These are phyloP conservation scores for Helminthosporium solani DNA, from an alignment of 2,329 filamentous ascomycete species.

Conservation along the genomic window DNA sequence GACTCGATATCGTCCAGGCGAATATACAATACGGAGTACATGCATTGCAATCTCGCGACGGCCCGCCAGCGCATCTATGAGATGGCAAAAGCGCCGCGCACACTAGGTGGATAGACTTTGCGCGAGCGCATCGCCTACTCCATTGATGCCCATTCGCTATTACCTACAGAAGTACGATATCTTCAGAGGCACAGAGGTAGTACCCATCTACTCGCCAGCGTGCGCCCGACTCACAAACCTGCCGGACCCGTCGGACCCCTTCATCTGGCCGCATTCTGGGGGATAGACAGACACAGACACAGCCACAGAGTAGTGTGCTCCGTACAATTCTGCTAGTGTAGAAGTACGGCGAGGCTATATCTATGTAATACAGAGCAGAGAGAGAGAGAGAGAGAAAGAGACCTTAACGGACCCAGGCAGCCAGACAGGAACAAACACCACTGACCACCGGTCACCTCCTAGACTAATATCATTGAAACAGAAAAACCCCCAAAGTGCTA, in stretches of 20 bases:
- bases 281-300: too few relatives aligned
- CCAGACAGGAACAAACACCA: not conserved
- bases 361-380: slow-evolving; percentile 5
- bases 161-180: too few relatives aligned
- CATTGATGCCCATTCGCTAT: not conserved
- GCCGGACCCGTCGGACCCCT: slow-evolving; percentile 9
- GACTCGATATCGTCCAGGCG: too few relatives aligned
- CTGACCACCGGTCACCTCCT: too few relatives aligned
- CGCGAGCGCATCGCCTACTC: not conserved
- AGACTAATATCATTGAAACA: too few relatives aligned
- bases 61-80: slow-evolving; percentile 22
- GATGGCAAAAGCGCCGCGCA: not conserved
- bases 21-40: slow-evolving; percentile 14
- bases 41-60: slow-evolving; percentile 22
- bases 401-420: not conserved
- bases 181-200: too few relatives aligned
- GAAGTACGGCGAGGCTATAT: not conserved
- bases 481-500: too few relatives aligned
- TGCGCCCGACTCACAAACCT: slow-evolving; percentile 5
- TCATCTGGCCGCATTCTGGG: slow-evolving; percentile 6
- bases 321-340: not conserved
- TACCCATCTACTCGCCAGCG: too few relatives aligned
- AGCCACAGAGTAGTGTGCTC: too few relatives aligned
- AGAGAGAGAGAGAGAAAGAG: slow-evolving; percentile 15
- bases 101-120: too few relatives aligned